These are phyloP conservation scores for Galeopsis tetrahit DNA, from an alignment of 257 asterid genomes.

Conservation along the genomic window DNA sequence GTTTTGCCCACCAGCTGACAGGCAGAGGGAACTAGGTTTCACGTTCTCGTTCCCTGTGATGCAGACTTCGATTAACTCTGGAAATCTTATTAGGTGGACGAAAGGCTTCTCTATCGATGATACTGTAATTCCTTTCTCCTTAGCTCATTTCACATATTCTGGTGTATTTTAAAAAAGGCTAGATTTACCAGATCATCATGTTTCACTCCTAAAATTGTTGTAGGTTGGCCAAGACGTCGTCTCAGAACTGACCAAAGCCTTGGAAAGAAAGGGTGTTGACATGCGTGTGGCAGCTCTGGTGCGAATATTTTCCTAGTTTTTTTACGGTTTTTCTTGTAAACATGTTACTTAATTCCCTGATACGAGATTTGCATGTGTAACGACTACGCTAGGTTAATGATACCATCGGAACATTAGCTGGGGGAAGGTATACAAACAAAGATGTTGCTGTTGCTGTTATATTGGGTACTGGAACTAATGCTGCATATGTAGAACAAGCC, in stretches of 20 bases:
- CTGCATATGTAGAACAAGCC: conserved; percentile 88
- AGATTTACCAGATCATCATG: neutral
- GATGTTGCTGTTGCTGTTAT: conserved; percentile 77
- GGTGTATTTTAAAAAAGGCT: neutral
- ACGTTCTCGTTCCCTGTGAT: conserved; percentile 82
- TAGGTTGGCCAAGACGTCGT: conserved; percentile 91
- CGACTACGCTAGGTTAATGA: conserved; percentile 72
- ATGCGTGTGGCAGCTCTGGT: conserved; percentile 86
- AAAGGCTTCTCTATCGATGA: conserved; percentile 87
- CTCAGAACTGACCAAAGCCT: conserved; percentile 68
- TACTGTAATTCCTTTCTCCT: conserved; percentile 39
- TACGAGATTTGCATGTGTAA: conserved; percentile 21
- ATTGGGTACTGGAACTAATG: conserved; percentile 93
- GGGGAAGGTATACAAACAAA: conserved; percentile 71
- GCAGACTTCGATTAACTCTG: conserved; percentile 77
- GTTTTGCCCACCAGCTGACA: conserved; percentile 55
- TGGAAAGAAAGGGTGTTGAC: conserved; percentile 70
- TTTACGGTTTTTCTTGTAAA: neutral
- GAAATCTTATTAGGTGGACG: conserved; percentile 78
- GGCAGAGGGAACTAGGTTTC: conserved; percentile 71
- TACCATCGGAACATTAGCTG: conserved; percentile 89
- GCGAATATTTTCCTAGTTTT: conserved; percentile 30
- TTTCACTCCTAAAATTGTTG: conserved; percentile 17
- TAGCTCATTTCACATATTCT: conserved; percentile 17
- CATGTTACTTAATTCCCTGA: neutral